Percentiles rank a stretch among this genome's conserved stretches.
Conservation (phyloP, 768 basidiomycete species). For the Dentipellis fragilis region DNA sequence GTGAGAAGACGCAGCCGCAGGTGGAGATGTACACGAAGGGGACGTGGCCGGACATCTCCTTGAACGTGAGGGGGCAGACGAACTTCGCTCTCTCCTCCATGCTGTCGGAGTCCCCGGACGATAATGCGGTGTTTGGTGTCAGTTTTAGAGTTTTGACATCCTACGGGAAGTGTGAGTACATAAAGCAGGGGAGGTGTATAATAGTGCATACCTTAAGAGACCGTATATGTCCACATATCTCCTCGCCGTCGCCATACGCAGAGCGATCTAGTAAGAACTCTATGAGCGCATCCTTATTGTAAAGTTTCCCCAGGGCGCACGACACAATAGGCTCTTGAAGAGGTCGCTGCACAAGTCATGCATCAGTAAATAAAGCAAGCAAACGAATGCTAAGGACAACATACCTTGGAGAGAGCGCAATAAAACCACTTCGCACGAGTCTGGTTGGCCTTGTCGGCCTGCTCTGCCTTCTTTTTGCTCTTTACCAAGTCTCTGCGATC, state of each 20-base stretch:
- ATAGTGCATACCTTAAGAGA: constrained; percentile 65
- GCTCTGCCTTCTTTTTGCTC: constrained; percentile 71
- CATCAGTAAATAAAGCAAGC: neutral
- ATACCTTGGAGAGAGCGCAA: constrained; percentile 91
- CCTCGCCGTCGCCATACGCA: constrained; percentile 83
- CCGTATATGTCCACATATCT: constrained; percentile 87
- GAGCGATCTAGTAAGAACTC: constrained; percentile 80
- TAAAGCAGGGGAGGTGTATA: neutral
- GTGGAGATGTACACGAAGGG: constrained; percentile 82
- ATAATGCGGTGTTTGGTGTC: constrained; percentile 55
- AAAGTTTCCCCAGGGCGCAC: constrained; percentile 86
- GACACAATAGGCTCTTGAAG: constrained; percentile 86
- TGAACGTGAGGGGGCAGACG: constrained; percentile 83
- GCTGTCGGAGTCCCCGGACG: constrained; percentile 29
- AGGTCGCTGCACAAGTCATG: constrained; percentile 41
- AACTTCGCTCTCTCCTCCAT: constrained; percentile 52
- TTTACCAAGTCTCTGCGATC: constrained; percentile 73
- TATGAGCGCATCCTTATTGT: constrained; percentile 91
- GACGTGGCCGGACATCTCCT: constrained; percentile 88
- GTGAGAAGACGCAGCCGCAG: constrained; percentile 90
- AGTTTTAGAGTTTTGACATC: constrained; percentile 79
- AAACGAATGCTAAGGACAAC: constrained; percentile 9
- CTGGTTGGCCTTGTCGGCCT: constrained; percentile 87
- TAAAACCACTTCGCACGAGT: constrained; percentile 83
- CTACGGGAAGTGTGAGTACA: constrained; percentile 26